These are phyloP conservation scores for Lepidopterella palustris DNA, from an alignment of 495 filamentous ascomycete genomes.

Conservation along the genomic window DNA sequence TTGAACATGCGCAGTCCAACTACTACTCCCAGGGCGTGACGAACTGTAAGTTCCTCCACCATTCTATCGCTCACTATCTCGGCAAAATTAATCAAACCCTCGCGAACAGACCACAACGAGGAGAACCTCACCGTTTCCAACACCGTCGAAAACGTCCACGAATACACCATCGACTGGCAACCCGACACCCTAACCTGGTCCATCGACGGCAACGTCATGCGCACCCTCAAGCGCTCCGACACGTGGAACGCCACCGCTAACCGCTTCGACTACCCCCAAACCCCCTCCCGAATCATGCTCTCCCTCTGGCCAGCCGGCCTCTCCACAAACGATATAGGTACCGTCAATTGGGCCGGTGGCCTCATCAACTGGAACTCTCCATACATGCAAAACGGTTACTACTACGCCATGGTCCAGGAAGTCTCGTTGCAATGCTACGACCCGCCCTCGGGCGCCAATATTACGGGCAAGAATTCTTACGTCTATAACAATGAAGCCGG, in stretches of 20 bases:
- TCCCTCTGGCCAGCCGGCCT: slow-evolving; percentile 94
- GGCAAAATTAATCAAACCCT: no score
- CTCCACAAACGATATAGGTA: slow-evolving; percentile 70
- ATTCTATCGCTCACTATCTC: slow-evolving; percentile 22
- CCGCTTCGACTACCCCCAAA: slow-evolving; percentile 85
- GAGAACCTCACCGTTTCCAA: slow-evolving; percentile 64
- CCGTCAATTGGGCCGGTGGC: slow-evolving; percentile 87
- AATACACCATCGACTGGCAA: slow-evolving; percentile 90
- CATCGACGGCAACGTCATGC: slow-evolving; percentile 70
- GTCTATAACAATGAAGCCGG: slow-evolving; percentile 59
- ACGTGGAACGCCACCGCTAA: slow-evolving; percentile 82
- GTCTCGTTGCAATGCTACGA: slow-evolving; percentile 81
- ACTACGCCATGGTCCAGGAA: slow-evolving; percentile 74
- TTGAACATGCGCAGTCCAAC: slow-evolving; percentile 78
- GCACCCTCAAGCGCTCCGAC: slow-evolving; percentile 62
- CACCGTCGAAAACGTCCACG: slow-evolving; percentile 76
- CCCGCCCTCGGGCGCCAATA: slow-evolving; percentile 56
- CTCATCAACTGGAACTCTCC: slow-evolving; percentile 76
- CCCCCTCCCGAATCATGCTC: slow-evolving; percentile 84
- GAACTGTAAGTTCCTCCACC: slow-evolving; percentile 59
- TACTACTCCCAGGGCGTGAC: slow-evolving; percentile 95
- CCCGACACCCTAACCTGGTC: slow-evolving; percentile 79
- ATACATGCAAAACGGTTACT: slow-evolving; percentile 84
- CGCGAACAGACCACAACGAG: slow-evolving; percentile 58
- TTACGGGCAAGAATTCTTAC: slow-evolving; percentile 60